phyloP scores from a whole-genome alignment of 1,284 basidiomycete species.

The Sporisorium sorghi region DNA sequence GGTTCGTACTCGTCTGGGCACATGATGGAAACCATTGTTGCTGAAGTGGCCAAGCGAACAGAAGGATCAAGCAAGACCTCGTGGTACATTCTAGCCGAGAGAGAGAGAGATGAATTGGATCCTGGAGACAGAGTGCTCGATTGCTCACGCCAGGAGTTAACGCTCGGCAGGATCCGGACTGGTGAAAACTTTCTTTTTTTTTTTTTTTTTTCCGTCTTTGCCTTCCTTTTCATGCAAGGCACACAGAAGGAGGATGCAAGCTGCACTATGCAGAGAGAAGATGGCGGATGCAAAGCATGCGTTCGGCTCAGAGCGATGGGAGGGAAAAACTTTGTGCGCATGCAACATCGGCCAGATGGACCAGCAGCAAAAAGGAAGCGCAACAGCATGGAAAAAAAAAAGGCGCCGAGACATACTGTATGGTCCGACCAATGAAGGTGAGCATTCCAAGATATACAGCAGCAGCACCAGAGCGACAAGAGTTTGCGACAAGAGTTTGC shows the following conservation, averaged over 20 bases:
- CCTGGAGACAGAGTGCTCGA: not conserved
- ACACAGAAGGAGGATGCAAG: slow-evolving; percentile 1
- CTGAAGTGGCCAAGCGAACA: not conserved
- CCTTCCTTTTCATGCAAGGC: slow-evolving; percentile 1
- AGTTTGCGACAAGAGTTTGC: not conserved
- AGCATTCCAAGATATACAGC: no score
- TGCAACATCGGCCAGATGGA: not conserved
- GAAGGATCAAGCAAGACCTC: not conserved
- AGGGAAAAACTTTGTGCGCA: slow-evolving; percentile 7
- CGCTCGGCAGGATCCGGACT: slow-evolving; percentile 3
- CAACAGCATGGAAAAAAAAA: no score
- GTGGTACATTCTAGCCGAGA: not conserved
- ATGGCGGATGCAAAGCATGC: no score
- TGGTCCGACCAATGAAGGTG: no score
- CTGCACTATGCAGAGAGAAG: no score
- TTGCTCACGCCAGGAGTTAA: not conserved
- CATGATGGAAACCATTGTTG: not conserved
- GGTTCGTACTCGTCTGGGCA: not conserved
- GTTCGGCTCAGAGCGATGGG: no score
- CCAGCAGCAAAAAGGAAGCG: no score
- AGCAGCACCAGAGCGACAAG: no score
- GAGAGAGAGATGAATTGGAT: no score
- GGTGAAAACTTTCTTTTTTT: not conserved
- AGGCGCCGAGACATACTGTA: no score
- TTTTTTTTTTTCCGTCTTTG: not conserved